Evolutionary conservation across 345 rosid species (phyloP), one percentile per base, ranked within the genome.

Genomic region (Brassica rapa): DNA sequence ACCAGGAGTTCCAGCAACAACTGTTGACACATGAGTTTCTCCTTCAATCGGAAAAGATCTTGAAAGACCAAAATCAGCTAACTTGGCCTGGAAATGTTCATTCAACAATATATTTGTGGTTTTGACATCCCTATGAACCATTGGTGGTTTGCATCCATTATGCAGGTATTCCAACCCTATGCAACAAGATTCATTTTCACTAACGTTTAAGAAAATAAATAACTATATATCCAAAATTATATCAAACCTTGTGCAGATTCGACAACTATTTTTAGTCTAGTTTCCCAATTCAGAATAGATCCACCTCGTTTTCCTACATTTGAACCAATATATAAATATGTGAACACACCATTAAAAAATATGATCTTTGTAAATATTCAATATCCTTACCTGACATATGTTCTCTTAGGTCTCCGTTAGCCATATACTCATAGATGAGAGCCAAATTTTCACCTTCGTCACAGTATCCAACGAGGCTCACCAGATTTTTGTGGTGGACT

Each of bases 41-140:
- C 68, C 75, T 62, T 85, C 89, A 4, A 69, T 62, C 0, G 84
- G 84, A 51, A 83, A 80, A 62, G 67, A 33, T 81, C 77, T 84
- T 1, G 88, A 85, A 9, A 86, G 75, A 6, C 89, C 89, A 62
- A 86, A 88, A 74, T 88, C 88, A 0, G 89, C 74, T 46, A 88
- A 23, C 23, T 85, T 86, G 6, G 87, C 85, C 2, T 85, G 87
- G 49, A 86, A 73, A 24, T 79, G 83, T 4, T 88, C 86, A 41
- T 69, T 69, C 27, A 86, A 69, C 35, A 88, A 72, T 75, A 88
- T 85, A 78, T 88, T 88, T 53, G 84, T 56, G 21, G 81, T 67
- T 74, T 88, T 88, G 29, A 86, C 83, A 78, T 88, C 86, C 41
- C 89, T 71, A 56, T 86, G 87, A 67, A 85, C 72, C 79, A 83